A percentile compares a stretch with the other conserved stretches of the same genome.
Evolutionary conservation across 208 protist genomes (phyloP).

Genomic region (Lotmaria passim): DNA sequence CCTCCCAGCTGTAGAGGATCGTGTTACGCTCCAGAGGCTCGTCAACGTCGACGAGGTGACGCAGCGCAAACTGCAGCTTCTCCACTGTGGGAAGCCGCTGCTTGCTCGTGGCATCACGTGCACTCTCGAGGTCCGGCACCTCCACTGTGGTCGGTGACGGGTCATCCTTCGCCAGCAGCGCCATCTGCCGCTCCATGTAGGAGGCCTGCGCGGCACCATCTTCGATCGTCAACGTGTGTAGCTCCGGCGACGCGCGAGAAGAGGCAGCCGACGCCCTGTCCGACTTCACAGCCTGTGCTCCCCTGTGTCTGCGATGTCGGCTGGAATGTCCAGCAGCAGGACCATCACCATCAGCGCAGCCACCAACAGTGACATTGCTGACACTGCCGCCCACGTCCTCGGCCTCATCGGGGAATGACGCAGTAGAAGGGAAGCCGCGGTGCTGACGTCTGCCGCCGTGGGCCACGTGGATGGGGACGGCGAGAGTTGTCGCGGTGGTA

Average conservation of each 20-base stretch:
- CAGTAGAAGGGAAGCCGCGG: neutral
- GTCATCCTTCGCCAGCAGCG: neutral
- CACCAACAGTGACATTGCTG: neutral
- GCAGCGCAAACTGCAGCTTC: constrained; percentile 9
- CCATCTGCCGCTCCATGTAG: constrained; percentile 5
- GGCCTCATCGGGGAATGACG: neutral
- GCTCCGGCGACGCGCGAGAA: neutral
- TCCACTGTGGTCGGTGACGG: neutral
- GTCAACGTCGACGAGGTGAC: constrained; percentile 36
- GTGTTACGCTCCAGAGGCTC: constrained; percentile 52
- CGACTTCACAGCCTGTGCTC: neutral
- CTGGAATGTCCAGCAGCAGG: no score
- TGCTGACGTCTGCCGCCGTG: neutral
- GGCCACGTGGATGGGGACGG: neutral
- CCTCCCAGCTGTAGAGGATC: constrained; percentile 53
- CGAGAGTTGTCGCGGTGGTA: neutral
- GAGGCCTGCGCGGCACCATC: neutral
- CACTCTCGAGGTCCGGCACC: neutral
- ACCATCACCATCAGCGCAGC: neutral
- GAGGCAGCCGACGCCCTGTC: no score
- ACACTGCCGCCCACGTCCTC: neutral
- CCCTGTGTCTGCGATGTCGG: neutral
- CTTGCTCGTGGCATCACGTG: neutral
- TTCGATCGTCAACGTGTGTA: neutral
- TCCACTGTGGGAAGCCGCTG: neutral